phyloP scores from a whole-genome alignment of 2,329 filamentous ascomycete genomes.

The Exophiala dermatitidis region DNA sequence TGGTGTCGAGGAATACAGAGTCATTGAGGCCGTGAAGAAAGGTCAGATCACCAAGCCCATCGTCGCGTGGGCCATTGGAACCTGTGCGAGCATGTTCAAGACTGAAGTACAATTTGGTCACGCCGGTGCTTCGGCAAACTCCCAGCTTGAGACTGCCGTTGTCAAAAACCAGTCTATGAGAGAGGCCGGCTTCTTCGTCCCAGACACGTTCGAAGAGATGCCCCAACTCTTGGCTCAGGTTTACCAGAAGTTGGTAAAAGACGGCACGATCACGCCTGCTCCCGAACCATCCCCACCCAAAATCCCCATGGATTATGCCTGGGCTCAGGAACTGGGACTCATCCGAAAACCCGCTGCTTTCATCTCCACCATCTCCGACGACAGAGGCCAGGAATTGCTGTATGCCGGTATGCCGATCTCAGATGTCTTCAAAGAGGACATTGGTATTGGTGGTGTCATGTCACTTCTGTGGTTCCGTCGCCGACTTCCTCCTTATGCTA shows the following conservation, averaged over 20 bases:
- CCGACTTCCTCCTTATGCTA: conserved; percentile 88
- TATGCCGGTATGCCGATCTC: conserved; percentile 99
- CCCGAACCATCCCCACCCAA: conserved; percentile 90
- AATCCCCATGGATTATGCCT: conserved; percentile 99
- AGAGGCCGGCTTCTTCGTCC: conserved; percentile 89
- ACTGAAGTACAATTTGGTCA: conserved; percentile 99
- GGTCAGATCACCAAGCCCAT: conserved; percentile 96
- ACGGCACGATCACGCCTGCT: conserved; percentile 77
- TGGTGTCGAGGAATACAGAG: conserved; percentile 99
- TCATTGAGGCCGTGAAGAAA: conserved; percentile 94
- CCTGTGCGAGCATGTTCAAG: conserved; percentile 99
- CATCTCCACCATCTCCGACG: conserved; percentile 99
- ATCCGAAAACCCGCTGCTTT: conserved; percentile 99
- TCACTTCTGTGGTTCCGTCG: conserved; percentile 99
- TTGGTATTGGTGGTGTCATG: conserved; percentile 99
- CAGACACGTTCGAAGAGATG: conserved; percentile 94
- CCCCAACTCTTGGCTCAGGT: conserved; percentile 67
- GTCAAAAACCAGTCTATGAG: conserved; percentile 97
- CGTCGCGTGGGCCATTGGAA: conserved; percentile 98
- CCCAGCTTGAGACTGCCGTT: conserved; percentile 92
- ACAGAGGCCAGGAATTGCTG: conserved; percentile 97
- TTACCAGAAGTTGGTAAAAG: conserved; percentile 79
- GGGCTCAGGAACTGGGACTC: conserved; percentile 97
- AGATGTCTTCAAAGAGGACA: conserved; percentile 98
- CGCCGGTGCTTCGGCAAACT: conserved; percentile 98